Percentiles rank a stretch among this genome's conserved stretches.
Conservation (phyloP, 2,329 filamentous ascomycete genomes). For the Pseudogymnoascus sp. region DNA sequence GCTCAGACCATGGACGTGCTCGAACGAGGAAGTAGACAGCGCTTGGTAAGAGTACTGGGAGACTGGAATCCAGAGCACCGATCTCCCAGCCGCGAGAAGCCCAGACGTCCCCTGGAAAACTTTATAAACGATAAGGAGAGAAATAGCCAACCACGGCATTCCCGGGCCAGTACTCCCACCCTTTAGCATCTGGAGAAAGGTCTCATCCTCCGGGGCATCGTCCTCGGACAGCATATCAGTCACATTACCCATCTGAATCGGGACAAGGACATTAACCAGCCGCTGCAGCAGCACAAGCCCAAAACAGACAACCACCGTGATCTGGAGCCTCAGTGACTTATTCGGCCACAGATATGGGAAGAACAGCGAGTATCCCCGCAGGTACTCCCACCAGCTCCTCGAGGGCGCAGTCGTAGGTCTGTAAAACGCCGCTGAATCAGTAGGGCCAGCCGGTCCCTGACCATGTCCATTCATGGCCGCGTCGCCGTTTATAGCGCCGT, state of each 20-base stretch:
- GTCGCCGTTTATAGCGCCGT: conserved; percentile 34
- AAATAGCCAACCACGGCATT: conserved; percentile 65
- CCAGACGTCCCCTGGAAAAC: conserved; percentile 85
- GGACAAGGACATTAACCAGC: conserved; percentile 77
- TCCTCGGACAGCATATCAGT: conserved; percentile 58
- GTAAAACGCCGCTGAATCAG: conserved; percentile 73
- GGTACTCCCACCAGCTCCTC: conserved; percentile 92
- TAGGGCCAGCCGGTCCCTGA: conserved; percentile 33
- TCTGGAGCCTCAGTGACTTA: conserved; percentile 62
- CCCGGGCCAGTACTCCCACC: not conserved
- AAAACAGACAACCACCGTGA: conserved; percentile 77
- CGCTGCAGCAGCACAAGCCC: conserved; percentile 71
- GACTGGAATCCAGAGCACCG: conserved; percentile 89
- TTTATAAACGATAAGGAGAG: conserved; percentile 68
- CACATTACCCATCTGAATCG: conserved; percentile 69
- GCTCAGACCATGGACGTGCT: conserved; percentile 91
- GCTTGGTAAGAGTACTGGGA: conserved; percentile 95
- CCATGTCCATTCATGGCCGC: conserved; percentile 35
- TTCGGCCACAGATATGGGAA: conserved; percentile 96
- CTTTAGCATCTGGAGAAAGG: conserved; percentile 13
- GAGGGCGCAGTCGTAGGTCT: conserved; percentile 78
- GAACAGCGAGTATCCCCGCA: conserved; percentile 85
- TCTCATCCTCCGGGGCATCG: conserved; percentile 32
- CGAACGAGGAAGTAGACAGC: conserved; percentile 88
- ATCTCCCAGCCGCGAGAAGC: conserved; percentile 71